Base-by-base conservation (phyloP, 345 rosid genomes). In the Eucalyptus sp. region DNA sequence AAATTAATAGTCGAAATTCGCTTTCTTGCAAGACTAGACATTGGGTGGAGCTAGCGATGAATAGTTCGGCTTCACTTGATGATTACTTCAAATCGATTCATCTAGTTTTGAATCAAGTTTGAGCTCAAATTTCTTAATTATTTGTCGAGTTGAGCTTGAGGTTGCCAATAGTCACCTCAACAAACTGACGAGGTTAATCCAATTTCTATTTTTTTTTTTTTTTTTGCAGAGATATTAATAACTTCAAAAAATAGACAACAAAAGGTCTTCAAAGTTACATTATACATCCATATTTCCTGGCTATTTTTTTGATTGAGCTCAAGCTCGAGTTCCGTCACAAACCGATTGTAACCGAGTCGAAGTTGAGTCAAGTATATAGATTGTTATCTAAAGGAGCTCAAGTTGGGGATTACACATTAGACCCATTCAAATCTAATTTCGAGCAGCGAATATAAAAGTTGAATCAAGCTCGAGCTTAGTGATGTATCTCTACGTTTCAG, bases 41-140 rank as follows among this genome's bases (percentile, higher is more conserved):
- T 68, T 68, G 80, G 17, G 11, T 16, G 2, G 2, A 68, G 2
- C 22, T 31, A 31, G 12, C 7, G 22, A 33, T 0, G 7, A 1
- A 68, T 31, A 68, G 18, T 66, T 33, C 7, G 0, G 41, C 76
- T 31, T n/a, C 9, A 68, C 12, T 31, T 31, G 33, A 66, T 31
- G 37, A 31, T 66, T 31, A 66, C 11, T 66, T 20, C 18, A 68
- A 8, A 9, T 33, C 2, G 12, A 68, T 13, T 33, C 44, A 10
- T 68, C 44, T 68, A 68, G 6, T 33, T 68, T 66, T 66, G 20
- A 66, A 66, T 66, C 20, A n/a, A 66, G 76, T 66, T n/a, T 14
- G 41, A 68, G 44, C 24, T 17, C 25, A 11, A 68, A 68, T 68
- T 17, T 33, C 44, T 68, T 4, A 33, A 68, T 17, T 33, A 68